phyloP scores from a whole-genome alignment of 176 grass and related monocot species.

The Oryza rufipogon region DNA sequence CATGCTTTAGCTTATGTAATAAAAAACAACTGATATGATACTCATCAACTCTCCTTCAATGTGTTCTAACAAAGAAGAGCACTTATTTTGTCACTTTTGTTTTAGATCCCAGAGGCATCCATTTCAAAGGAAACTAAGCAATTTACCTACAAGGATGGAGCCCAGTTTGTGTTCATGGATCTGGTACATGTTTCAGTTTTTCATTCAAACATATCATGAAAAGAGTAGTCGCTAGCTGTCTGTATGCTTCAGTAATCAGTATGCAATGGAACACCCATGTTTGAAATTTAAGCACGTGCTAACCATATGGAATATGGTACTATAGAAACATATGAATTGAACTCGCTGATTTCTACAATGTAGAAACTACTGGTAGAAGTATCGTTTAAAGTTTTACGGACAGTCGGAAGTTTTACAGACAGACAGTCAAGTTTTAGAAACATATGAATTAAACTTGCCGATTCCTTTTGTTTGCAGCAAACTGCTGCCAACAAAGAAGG shows the following conservation, averaged over 20 bases:
- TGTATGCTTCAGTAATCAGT: background rate
- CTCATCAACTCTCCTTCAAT: background rate
- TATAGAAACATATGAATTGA: background rate
- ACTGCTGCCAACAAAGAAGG: too few species aligned
- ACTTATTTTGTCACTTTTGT: background rate
- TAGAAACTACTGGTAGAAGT: conserved; percentile 14
- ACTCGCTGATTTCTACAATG: background rate
- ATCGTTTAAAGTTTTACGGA: background rate
- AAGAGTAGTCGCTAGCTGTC: background rate
- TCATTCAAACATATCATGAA: conserved; percentile 1
- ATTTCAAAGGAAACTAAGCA: conserved; percentile 93
- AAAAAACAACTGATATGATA: background rate
- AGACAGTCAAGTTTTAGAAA: too few species aligned
- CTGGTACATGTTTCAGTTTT: conserved; percentile 51
- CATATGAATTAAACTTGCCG: too few species aligned
- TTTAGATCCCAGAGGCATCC: conserved; percentile 79
- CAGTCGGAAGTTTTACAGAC: too few species aligned
- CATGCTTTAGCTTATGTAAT: conserved; percentile 4
- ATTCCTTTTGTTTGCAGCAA: background rate
- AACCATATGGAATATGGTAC: background rate
- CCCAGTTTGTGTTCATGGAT: conserved; percentile 96
- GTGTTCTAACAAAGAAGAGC: conserved; percentile 7
- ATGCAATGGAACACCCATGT: background rate
- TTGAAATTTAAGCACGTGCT: background rate
- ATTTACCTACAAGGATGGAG: conserved; percentile 92